phyloP scores from a whole-genome alignment of 2,329 filamentous ascomycete species.

The Arthrobotrys pseudoclavata region DNA sequence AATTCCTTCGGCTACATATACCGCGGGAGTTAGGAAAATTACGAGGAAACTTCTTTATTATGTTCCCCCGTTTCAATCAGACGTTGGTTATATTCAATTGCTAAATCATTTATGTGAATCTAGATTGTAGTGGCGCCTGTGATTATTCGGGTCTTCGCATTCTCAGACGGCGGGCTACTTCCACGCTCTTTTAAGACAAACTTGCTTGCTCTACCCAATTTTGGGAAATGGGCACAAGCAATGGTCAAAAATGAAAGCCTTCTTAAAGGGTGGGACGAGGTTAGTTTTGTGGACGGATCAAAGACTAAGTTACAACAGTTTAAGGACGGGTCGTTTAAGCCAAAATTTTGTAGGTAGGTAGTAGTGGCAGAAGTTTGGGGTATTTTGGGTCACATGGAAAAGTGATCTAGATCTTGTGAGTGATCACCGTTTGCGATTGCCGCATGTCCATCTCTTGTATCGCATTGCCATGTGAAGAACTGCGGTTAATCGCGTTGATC shows the following conservation, averaged over 20 bases:
- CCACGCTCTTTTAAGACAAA: slow-evolving; percentile 69
- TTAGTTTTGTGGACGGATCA: slow-evolving; percentile 67
- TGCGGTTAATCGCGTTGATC: too few species aligned
- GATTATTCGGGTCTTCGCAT: slow-evolving; percentile 71
- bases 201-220: slow-evolving; percentile 72
- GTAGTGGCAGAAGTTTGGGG: too few species aligned
- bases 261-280: slow-evolving; percentile 74
- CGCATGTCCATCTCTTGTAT: too few species aligned
- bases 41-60: too few species aligned
- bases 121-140: slow-evolving; percentile 77
- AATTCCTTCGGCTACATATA: too few species aligned
- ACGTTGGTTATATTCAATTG: too few species aligned
- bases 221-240: slow-evolving; percentile 76
- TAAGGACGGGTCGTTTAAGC: slow-evolving; percentile 1
- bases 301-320: slow-evolving; percentile 67
- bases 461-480: too few species aligned
- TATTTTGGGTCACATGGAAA: too few species aligned
- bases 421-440: too few species aligned
- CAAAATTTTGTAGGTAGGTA: slow-evolving; percentile 9
- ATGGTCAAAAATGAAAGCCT: slow-evolving; percentile 76
- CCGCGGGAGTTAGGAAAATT: too few species aligned
- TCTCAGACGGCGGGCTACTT: slow-evolving; percentile 70
- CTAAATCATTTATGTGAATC: slow-evolving; percentile 53
- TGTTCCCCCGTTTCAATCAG: too few species aligned
- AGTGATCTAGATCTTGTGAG: too few species aligned